These are phyloP conservation scores for Pseudocohnilembus persalinus DNA, from an alignment of 169 alveolate genomes.

Conservation along the genomic window DNA sequence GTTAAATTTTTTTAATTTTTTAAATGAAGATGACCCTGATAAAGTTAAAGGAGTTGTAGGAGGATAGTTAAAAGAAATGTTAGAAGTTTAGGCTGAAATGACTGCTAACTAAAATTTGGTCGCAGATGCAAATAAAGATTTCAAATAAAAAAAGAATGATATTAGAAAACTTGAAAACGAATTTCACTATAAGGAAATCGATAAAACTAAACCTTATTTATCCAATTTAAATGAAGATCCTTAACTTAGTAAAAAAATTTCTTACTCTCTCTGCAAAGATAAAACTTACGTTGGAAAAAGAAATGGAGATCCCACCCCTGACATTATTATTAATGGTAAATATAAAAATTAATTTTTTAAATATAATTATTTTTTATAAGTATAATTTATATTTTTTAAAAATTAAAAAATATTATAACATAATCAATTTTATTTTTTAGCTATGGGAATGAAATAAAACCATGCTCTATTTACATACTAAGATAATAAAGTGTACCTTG, in stretches of 20 bases:
- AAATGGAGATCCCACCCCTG: conserved; percentile 78
- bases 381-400: too few relatives aligned
- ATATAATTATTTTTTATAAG: too few relatives aligned
- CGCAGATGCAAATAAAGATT: conserved; percentile 59
- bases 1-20: too few relatives aligned
- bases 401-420: too few relatives aligned
- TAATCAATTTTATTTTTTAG: neutral
- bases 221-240: conserved; percentile 89
- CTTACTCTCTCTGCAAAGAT: conserved; percentile 55
- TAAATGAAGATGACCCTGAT: neutral
- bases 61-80: conserved; percentile 46
- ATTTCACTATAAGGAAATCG: neutral
- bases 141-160: conserved; percentile 51
- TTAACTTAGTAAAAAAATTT: conserved; percentile 79
- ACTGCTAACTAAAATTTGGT: conserved; percentile 57
- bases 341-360: too few relatives aligned
- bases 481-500: conserved; percentile 44
- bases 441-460: conserved; percentile 55
- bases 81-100: conserved; percentile 59
- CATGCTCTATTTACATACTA: conserved; percentile 16
- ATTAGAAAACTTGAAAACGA: conserved; percentile 21
- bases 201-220: conserved; percentile 27
- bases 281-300: conserved; percentile 82
- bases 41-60: neutral
- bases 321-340: conserved; percentile 47